A percentile compares a stretch with the other conserved stretches of the same genome.
Evolutionary conservation across 768 basidiomycete species (phyloP).

Genomic region (Pholiota molesta): DNA sequence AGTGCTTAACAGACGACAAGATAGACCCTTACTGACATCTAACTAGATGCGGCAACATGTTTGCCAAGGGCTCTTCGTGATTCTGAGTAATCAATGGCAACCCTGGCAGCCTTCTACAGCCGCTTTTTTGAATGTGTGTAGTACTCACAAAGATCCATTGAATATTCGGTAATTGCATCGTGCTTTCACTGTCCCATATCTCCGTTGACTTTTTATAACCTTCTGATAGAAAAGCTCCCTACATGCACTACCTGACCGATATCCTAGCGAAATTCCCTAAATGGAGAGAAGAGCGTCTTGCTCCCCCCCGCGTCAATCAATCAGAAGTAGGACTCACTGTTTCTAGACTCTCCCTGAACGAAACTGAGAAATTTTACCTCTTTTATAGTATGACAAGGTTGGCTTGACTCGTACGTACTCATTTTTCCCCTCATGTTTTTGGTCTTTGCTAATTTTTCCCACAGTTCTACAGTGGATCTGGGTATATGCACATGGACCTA

Average conservation of each 20-base stretch:
- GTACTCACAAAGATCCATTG: constrained; percentile 56
- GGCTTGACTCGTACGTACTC: constrained; percentile 71
- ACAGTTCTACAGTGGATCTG: constrained; percentile 84
- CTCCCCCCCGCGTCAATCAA: constrained; percentile 85
- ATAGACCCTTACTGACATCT: background rate
- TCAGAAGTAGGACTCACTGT: constrained; percentile 53
- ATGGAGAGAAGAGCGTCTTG: constrained; percentile 77
- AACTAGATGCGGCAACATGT: constrained; percentile 69
- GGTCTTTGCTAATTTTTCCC: constrained; percentile 16
- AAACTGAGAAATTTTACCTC: constrained; percentile 1
- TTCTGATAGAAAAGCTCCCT: constrained; percentile 50
- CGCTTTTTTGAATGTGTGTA: constrained; percentile 60
- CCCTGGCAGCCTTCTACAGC: constrained; percentile 62
- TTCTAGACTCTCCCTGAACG: background rate
- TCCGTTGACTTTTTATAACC: constrained; percentile 9
- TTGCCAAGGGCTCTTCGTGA: constrained; percentile 62
- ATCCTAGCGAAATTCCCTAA: constrained; percentile 61
- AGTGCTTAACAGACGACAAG: constrained; percentile 12
- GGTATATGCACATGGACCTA: constrained; percentile 72
- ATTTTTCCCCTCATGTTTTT: background rate
- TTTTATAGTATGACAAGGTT: constrained; percentile 78
- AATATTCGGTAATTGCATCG: constrained; percentile 49
- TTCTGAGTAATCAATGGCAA: constrained; percentile 66
- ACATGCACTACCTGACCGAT: constrained; percentile 57
- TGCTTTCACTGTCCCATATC: background rate